These are phyloP conservation scores for Aspergillus alliaceus DNA, from an alignment of 2,329 filamentous ascomycete species.

Conservation along the genomic window DNA sequence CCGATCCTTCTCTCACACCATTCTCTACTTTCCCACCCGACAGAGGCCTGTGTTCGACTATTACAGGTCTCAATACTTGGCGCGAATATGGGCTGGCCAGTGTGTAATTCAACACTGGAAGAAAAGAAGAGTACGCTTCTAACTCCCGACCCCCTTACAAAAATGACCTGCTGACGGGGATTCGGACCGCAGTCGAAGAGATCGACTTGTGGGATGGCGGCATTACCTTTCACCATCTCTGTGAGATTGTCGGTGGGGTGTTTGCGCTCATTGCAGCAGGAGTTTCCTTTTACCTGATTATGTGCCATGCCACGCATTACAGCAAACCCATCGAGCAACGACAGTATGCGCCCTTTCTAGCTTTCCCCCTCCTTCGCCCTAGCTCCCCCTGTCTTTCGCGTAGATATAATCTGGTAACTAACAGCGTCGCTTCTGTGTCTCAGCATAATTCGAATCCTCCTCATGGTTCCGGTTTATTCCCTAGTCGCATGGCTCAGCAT, in stretches of 20 bases:
- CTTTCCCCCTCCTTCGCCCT: background rate
- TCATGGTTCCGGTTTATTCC: constrained; percentile 83
- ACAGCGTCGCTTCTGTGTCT: background rate
- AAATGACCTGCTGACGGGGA: background rate
- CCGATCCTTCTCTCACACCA: constrained; percentile 10
- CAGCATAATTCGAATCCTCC: constrained; percentile 82
- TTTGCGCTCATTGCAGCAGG: constrained; percentile 54
- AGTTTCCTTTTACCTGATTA: constrained; percentile 56
- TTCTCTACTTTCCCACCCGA: constrained; percentile 1
- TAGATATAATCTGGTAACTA: background rate
- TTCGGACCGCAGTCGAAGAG: constrained; percentile 42
- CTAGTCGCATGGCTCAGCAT: constrained; percentile 72
- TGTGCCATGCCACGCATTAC: constrained; percentile 61
- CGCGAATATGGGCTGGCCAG: constrained; percentile 44
- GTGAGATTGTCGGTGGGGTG: constrained; percentile 53
- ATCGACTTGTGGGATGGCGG: constrained; percentile 51
- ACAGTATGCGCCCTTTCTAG: constrained; percentile 47
- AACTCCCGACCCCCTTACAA: background rate
- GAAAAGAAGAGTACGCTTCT: constrained; percentile 42
- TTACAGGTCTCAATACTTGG: constrained; percentile 6
- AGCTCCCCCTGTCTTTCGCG: no score
- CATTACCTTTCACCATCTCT: constrained; percentile 58
- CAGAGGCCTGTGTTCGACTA: background rate
- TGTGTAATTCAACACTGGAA: constrained; percentile 54
- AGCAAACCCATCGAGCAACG: constrained; percentile 60